Evolutionary conservation across 108 stramenopile genomes (phyloP).

Genomic region (Schizochytrium sp.): DNA sequence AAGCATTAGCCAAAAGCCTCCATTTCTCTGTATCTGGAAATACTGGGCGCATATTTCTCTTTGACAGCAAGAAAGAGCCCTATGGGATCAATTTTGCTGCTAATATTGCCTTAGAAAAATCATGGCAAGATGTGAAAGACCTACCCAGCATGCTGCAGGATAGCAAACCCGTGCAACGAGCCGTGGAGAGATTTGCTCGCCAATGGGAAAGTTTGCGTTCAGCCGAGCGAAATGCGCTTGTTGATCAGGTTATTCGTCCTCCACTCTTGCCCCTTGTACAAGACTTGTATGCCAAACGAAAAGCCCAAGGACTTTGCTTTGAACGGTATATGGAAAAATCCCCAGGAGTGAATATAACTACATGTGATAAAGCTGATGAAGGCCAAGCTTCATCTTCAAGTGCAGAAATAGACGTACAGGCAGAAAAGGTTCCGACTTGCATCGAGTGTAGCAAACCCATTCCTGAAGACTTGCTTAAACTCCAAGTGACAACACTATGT

Average conservation of each 20-base stretch:
- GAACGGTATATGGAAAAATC: neutral
- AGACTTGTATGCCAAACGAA: conserved; percentile 27
- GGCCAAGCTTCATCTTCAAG: neutral
- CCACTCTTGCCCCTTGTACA: conserved; percentile 29
- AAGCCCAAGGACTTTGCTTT: conserved; percentile 30
- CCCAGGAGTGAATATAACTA: neutral
- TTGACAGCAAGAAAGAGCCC: conserved; percentile 44
- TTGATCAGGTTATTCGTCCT: neutral
- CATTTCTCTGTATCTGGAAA: conserved; percentile 9
- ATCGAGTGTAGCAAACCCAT: neutral
- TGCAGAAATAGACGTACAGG: no score
- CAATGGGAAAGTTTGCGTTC: conserved; percentile 29
- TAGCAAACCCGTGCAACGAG: neutral
- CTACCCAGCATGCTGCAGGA: neutral
- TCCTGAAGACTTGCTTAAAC: neutral
- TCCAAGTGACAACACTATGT: conserved; percentile 25
- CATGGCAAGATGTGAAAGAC: neutral
- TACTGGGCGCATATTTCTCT: conserved; percentile 44
- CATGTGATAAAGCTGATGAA: neutral
- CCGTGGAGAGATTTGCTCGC: conserved; percentile 10
- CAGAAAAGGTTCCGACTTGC: neutral
- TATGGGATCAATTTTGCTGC: conserved; percentile 29
- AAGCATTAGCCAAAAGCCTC: neutral
- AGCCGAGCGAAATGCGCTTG: neutral
- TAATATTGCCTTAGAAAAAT: neutral